Evolutionary conservation across 1,139 yeast genomes (phyloP).

Genomic region (Yamadazyma kanchanaburiensis): DNA sequence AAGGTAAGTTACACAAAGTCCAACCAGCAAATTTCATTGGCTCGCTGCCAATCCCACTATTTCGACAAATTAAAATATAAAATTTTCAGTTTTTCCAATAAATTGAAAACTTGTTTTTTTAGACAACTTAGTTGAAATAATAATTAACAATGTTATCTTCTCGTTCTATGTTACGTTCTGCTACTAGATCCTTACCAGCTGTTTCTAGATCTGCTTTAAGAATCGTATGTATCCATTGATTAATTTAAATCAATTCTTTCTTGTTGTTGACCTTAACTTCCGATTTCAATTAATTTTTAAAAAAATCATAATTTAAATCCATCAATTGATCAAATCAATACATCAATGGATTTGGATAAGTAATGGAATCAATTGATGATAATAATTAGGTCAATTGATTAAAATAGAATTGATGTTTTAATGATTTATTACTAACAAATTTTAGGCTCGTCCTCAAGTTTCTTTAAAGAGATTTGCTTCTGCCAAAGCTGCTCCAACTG

Average conservation of each 20-base stretch:
- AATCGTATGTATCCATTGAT: constrained; percentile 62
- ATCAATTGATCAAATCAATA: no score
- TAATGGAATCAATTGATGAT: background rate
- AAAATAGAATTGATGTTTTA: no score
- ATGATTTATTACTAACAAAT: constrained; percentile 7
- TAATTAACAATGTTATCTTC: constrained; percentile 61
- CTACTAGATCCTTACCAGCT: constrained; percentile 73
- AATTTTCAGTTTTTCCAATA: constrained; percentile 16
- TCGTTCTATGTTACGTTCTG: constrained; percentile 80
- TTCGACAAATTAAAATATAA: constrained; percentile 18
- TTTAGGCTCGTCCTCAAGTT: constrained; percentile 69
- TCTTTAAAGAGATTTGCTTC: constrained; percentile 81
- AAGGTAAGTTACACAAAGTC: constrained; percentile 9
- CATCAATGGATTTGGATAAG: constrained; percentile 7
- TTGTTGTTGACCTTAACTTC: background rate
- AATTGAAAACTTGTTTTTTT: constrained; percentile 10
- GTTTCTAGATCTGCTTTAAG: constrained; percentile 58
- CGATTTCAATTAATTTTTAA: no score
- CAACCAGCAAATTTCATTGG: constrained; percentile 8
- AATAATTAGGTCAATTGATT: no score
- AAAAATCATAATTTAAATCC: no score
- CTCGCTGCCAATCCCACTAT: constrained; percentile 5
- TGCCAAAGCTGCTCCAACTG: constrained; percentile 98
- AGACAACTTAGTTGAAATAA: constrained; percentile 7
- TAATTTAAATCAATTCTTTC: no score